Percentiles rank a stretch among this genome's conserved stretches.
These are phyloP conservation scores for Allantophomopsis cytisporea DNA, from an alignment of 2,329 filamentous ascomycete species.

Conservation along the genomic window DNA sequence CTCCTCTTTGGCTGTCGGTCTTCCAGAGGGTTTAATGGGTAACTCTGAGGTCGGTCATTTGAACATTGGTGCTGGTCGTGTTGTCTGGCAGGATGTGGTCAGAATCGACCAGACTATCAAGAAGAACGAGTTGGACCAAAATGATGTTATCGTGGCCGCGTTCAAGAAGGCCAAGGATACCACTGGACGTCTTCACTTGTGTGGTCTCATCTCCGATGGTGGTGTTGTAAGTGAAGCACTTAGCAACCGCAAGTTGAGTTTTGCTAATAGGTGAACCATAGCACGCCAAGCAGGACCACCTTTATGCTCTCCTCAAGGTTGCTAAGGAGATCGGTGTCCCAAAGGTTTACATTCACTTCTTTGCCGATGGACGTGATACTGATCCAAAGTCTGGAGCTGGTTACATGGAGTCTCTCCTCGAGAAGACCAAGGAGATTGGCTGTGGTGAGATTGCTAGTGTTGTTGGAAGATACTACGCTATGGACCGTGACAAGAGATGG, in stretches of 20 bases:
- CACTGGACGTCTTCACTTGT: constrained; percentile 84
- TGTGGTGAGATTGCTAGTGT: constrained; percentile 81
- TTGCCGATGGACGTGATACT: constrained; percentile 93
- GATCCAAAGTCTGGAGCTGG: constrained; percentile 86
- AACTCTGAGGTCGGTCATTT: constrained; percentile 98
- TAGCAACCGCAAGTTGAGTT: no score
- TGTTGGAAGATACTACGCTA: constrained; percentile 93
- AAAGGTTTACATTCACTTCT: constrained; percentile 97
- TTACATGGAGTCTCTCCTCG: constrained; percentile 78
- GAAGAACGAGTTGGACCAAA: constrained; percentile 24
- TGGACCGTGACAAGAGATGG: constrained; percentile 99
- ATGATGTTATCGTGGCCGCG: constrained; percentile 31
- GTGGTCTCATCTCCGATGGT: constrained; percentile 86
- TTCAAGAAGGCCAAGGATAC: constrained; percentile 72
- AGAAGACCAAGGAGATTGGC: constrained; percentile 71
- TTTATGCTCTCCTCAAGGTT: constrained; percentile 75
- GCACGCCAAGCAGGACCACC: constrained; percentile 91
- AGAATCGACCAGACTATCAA: constrained; percentile 85
- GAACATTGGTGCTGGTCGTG: constrained; percentile 94
- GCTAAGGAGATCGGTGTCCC: constrained; percentile 82
- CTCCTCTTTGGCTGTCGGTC: constrained; percentile 86
- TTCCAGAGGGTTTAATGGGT: constrained; percentile 95
- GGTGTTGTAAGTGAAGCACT: constrained; percentile 52
- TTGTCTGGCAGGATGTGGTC: constrained; percentile 97
- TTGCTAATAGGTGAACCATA: constrained; percentile 17